These are phyloP conservation scores for Neopestalotiopsis sp. DNA, from an alignment of 2,329 filamentous ascomycete genomes.

Conservation along the genomic window DNA sequence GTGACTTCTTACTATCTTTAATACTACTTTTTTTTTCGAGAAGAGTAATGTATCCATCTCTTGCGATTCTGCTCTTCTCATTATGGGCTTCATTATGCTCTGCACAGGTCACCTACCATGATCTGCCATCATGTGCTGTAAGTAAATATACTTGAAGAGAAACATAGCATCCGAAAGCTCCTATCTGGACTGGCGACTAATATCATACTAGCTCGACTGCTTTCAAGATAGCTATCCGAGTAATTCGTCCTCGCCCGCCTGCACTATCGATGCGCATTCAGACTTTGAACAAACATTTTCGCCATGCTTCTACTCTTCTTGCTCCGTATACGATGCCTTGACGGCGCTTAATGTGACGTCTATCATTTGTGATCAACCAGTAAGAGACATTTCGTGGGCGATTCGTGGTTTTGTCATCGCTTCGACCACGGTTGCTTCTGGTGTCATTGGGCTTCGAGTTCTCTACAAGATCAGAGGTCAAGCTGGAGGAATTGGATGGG, in stretches of 20 bases:
- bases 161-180: neutral
- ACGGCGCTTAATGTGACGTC: conserved; percentile 8
- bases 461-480: neutral
- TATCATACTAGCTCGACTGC: conserved; percentile 2
- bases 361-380: conserved; percentile 8
- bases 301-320: conserved; percentile 8
- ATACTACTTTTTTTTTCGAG: neutral
- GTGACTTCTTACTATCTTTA: neutral
- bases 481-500: conserved; percentile 6
- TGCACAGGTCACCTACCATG: conserved; percentile 6
- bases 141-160: neutral
- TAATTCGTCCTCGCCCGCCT: neutral
- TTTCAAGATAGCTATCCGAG: neutral
- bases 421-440: conserved; percentile 9
- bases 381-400: conserved; percentile 8
- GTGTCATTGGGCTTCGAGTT: conserved; percentile 4
- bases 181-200: neutral
- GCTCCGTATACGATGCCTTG: conserved; percentile 11
- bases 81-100: neutral
- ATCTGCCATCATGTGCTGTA: conserved; percentile 17
- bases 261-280: neutral
- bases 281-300: conserved; percentile 12
- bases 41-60: neutral
- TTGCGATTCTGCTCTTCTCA: neutral
- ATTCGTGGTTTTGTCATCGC: conserved; percentile 12